Base-by-base conservation (phyloP, 805 yeast species). In the Hanseniaspora lachancei region DNA sequence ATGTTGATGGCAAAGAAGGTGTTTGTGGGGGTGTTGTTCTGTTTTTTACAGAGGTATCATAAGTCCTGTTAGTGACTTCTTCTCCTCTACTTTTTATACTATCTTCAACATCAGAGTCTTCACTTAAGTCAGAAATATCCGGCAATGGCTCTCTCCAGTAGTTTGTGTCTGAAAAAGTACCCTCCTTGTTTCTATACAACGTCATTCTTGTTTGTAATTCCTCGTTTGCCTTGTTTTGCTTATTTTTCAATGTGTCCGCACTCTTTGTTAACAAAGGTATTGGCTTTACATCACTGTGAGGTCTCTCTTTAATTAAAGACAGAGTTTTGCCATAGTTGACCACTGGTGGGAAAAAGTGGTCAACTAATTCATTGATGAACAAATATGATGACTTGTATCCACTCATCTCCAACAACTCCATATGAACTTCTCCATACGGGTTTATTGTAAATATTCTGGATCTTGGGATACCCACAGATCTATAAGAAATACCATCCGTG, bases 281-380 rank as follows among this genome's bases (percentile, higher is more conserved):
- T n/a, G 32, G 23, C 16, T 20, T 23, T 6, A 15, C 21, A 29
- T 27, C 27, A 39, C 6, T 29, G 2, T 29, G 23, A 3, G 21
- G 21, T 20, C 23, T 41, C 16, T n/a, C 23, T 5, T 46, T 40
- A 20, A 46, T 10, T 6, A 29, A 20, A 34, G 27, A 23, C 6
- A 34, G 9, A 21, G 27, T 47, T 7, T 52, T 47, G 21, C 47
- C 55, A 20, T 46, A 32, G 9, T 15, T 47, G 5, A 20, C 70
- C 47, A 80, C 84, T 0, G 97, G 96, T 9, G 98, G 98, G 76
- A 93, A 93, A 68, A 89, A 89, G 68, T 93, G 97, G 69, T 93
- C 98, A 13, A 93, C 97, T 55, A 93, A 74, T 67, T 93, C 97
- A 47, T 93, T 86, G 64, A 93, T 91, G 60, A 82, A 82, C 51